Base-by-base conservation (phyloP, 768 basidiomycete genomes). In the Sarcodon aspratus region DNA sequence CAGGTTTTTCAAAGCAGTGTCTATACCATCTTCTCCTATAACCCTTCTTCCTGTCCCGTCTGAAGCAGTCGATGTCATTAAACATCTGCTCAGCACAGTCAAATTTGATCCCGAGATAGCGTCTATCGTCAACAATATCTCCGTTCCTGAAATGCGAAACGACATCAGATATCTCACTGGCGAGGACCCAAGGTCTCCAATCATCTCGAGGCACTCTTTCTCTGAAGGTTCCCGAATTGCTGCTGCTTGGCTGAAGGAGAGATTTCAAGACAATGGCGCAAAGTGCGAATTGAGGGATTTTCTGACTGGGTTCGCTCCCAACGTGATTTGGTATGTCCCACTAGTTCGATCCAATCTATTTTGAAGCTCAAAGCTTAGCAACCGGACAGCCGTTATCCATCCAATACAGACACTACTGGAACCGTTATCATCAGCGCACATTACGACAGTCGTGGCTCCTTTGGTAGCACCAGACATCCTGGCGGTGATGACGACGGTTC, bases 391-490 rank as follows among this genome's bases (percentile, higher is more conserved):
- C 72, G 76, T 38, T 88, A 87, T 55, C 48, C 68, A 2, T 63
- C 78, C 7, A 65, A 68, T n/a, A 68, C 66, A 40, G 68, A 80
- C 35, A 79, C 79, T 2, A 78, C 70, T 34, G 72, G 80, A 27
- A 80, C 72, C 1, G 77, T 92, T 38, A 69, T 96, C 44, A 68
- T 95, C 46, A 83, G 83, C 49, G 88, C 82, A 2, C 93, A 95
- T 62, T 96, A 94, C 59, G 91, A 96, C 60, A 89, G 85, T 42
- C 82, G 92, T 35, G 92, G 92, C 13, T 85, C 85, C 0, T 95
- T 91, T 60, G 93, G 92, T 9, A 78, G 69, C 53, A 72, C 71
- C 11, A 74, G 82, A 33, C 83, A 78, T 34, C 85, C 74, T 0
- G 80, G 80, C 12, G 80, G 70, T 4, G 77, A 83, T 53, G 80